Conservation (phyloP, 164 flowering plant genomes). For the Malania oleifera region DNA sequence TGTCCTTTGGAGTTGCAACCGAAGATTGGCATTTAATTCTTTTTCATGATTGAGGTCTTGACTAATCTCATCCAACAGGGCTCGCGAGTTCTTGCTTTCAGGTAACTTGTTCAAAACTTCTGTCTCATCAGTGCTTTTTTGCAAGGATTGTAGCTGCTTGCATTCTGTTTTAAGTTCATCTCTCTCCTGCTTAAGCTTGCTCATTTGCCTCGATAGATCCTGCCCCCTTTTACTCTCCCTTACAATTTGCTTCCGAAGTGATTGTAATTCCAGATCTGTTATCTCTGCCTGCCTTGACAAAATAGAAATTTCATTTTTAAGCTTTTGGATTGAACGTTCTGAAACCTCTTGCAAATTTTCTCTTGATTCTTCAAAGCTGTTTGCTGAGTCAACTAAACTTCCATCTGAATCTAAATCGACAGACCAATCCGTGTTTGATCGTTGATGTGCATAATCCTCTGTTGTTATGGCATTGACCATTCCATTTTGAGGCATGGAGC, state of each 20-base stretch:
- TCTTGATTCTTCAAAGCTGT: constrained; percentile 28
- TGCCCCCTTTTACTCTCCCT: constrained; percentile 35
- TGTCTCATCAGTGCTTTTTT: constrained; percentile 12
- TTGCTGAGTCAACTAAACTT: constrained; percentile 26
- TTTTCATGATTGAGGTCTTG: constrained; percentile 34
- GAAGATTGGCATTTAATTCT: constrained; percentile 24
- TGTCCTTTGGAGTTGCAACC: constrained; percentile 36
- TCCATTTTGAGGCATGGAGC: constrained; percentile 18
- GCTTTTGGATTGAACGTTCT: constrained; percentile 18
- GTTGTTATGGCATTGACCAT: constrained; percentile 4
- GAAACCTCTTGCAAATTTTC: constrained; percentile 19
- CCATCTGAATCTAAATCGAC: constrained; percentile 31
- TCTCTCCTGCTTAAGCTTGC: constrained; percentile 31
- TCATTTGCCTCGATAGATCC: constrained; percentile 25
- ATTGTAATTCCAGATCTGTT: constrained; percentile 35
- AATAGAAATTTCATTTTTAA: constrained; percentile 21
- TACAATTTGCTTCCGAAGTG: constrained; percentile 36
- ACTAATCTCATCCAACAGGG: constrained; percentile 22
- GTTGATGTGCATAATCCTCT: constrained; percentile 12
- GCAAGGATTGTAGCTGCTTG: constrained; percentile 22
- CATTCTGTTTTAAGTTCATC: constrained; percentile 28
- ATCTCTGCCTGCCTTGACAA: constrained; percentile 30
- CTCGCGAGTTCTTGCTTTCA: constrained; percentile 18
- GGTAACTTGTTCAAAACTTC: constrained; percentile 12
- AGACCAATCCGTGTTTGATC: constrained; percentile 34